Evolutionary conservation across 164 flowering plant species (phyloP).

Genomic region (Kalanchoe fedtschenkoi): DNA sequence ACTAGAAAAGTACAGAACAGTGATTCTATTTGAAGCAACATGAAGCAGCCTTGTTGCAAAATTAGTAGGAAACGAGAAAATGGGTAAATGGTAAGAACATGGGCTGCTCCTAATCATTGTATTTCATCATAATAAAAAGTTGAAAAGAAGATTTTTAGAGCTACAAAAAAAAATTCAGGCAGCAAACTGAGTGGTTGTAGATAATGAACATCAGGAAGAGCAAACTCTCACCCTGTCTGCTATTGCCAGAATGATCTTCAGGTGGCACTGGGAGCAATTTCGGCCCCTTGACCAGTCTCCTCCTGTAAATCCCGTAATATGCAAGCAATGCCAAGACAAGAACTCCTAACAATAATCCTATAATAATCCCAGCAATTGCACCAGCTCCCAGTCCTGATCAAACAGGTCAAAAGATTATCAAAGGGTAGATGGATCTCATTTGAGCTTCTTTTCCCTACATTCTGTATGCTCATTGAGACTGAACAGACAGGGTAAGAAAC

Average conservation of each 20-base stretch:
- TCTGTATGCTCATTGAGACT: not conserved
- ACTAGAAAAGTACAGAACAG: not conserved
- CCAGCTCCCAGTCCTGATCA: constrained; percentile 33
- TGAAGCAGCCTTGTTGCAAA: not conserved
- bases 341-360: constrained; percentile 24
- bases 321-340: constrained; percentile 17
- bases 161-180: not conserved
- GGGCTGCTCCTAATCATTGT: not conserved
- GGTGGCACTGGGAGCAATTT: constrained; percentile 14
- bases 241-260: constrained; percentile 14
- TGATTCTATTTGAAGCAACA: not conserved
- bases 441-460: not conserved
- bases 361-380: constrained; percentile 36
- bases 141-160: not conserved
- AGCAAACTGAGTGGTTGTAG: not conserved
- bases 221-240: constrained; percentile 15
- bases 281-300: constrained; percentile 17
- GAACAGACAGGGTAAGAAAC: not conserved
- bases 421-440: constrained; percentile 2
- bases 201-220: no score
- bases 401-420: constrained; percentile 8
- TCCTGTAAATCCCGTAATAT: constrained; percentile 15
- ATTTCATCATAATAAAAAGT: not conserved
- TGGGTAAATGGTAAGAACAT: not conserved
- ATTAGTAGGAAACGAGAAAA: not conserved